Base-by-base conservation (phyloP, 1,284 basidiomycete genomes). In the Salmacisia buchloeana region DNA sequence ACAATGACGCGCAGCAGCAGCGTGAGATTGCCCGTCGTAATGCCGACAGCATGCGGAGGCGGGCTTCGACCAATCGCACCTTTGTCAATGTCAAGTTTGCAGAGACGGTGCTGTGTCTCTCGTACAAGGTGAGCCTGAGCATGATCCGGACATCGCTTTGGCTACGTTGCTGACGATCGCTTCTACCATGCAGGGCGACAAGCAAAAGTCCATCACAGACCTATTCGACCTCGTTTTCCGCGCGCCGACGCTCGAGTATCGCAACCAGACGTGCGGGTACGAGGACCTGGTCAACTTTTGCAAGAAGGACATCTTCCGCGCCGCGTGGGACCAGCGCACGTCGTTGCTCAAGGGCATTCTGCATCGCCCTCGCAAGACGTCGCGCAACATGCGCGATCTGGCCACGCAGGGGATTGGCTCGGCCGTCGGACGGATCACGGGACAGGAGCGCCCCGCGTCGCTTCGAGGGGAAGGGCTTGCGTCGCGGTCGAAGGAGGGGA, bases 31-130 rank as follows among this genome's bases (percentile, higher is more conserved):
- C 49, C 15, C 23, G 49, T 3, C 49, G 49, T 5, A 73, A 77
- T 52, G 80, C 81, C 1, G 71, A 71, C 21, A 81, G 82, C 70
- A 82, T 82, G 84, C 74, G 81, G 6, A 69, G 69, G 4, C 77
- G 85, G 12, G 84, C 84, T 0, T 71, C 78, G 3, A 65, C 70
- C 12, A 83, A 83, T 67, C 77, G 81, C 71, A 92, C 89, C 5
- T 96, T 96, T 71, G 85, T 94, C 43, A 84, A 87, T 61, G 88
- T 96, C 64, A 84, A 85, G 71, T 85, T 97, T 58, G 85, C 87
- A 6, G 88, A 88, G 85, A 89, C 77, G 3, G 83, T 81, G 52
- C 67, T 76, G 25, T 71, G 68, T 41, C 56, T 71, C 29, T 77
- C 73, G 54, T 85, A 83, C 80, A 85, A 84, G 69, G 49, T 54